Evolutionary conservation across 352 stramenopile species (phyloP).

Genomic region (Pythium phragmitis): DNA sequence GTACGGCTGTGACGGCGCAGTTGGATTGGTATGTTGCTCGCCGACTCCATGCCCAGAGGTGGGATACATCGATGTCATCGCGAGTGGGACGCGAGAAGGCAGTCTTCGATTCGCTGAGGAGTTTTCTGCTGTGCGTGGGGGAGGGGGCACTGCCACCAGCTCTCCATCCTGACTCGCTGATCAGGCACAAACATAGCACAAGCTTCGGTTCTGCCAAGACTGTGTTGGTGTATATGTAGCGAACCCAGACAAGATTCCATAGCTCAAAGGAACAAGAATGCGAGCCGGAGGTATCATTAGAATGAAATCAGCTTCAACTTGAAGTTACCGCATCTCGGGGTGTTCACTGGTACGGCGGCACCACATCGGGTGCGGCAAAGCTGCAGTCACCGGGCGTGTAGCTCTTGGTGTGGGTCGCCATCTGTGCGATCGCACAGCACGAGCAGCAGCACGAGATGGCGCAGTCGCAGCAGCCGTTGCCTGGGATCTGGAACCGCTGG

Average conservation of each 20-base stretch:
- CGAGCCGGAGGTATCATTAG: too few species aligned
- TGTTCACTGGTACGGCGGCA: constrained; percentile 29
- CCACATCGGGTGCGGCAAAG: constrained; percentile 16
- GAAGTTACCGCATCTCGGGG: background rate
- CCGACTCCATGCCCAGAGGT: constrained; percentile 7
- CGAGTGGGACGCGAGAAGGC: too few species aligned
- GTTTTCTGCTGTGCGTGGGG: too few species aligned
- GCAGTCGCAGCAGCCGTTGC: constrained; percentile 16
- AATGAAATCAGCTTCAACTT: background rate
- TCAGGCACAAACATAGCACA: too few species aligned
- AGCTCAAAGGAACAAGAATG: background rate
- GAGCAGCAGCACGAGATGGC: constrained; percentile 24
- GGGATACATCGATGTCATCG: constrained; percentile 15
- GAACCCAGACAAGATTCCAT: background rate
- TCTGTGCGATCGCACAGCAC: constrained; percentile 33
- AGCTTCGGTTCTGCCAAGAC: too few species aligned
- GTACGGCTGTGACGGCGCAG: too few species aligned
- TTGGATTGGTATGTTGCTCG: background rate
- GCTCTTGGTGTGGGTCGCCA: constrained; percentile 35
- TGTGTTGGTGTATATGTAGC: background rate
- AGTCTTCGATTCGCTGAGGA: too few species aligned
- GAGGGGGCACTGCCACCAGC: too few species aligned
- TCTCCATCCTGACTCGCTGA: too few species aligned
- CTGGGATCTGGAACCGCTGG: constrained; percentile 28
- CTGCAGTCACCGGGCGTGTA: constrained; percentile 28